Base-by-base conservation (phyloP, 2,329 filamentous ascomycete species). In the Emergomyces orientalis region DNA sequence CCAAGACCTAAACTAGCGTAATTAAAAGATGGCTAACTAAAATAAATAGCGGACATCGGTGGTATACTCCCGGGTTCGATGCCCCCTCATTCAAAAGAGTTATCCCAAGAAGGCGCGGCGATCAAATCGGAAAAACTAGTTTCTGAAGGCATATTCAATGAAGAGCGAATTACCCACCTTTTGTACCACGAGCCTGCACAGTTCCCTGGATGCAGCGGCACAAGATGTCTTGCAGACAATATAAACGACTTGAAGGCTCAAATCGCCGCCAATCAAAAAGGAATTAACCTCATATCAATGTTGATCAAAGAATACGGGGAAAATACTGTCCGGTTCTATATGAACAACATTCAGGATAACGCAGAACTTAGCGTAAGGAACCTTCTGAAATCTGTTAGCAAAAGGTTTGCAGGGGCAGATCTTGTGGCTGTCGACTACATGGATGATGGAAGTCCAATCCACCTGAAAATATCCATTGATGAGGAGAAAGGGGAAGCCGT, bases 221-320 rank as follows among this genome's bases (percentile, higher is more conserved):
- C 89, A 0, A 81, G 89, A 60, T 89, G 88, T 70, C 79, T 93
- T 0, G 84, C 83, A 13, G 90, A 94, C 72, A 94, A 94, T 70
- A 79, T 94, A 69, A 90, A 89, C 65, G 90, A 94, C 71, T 79
- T 94, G 49, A 91, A 91, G 74, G 90, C 90, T 0, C 89, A 92
- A 71, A 86, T 92, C 5, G 88, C 90, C 1, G 88, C 89, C 9
- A 93, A 94, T 69, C 87, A 90, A 69, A 91, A 90, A 71, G 90
- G 90, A 5, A 91, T 91, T 69, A 86, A 84, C 51, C 79, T 91
- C 25, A 91, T 93, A 65, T 81, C 80, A 47, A 80, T 82, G 0
- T 76, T 92, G 3, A 90, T 92, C 68, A 82, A 84, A 45, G 89
- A 93, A 69, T 92, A 91, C 68, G 85, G 85, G 17, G 83, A 89